phyloP scores from a whole-genome alignment of 108 stramenopile species.

The Chaetoceros tenuissimus region DNA sequence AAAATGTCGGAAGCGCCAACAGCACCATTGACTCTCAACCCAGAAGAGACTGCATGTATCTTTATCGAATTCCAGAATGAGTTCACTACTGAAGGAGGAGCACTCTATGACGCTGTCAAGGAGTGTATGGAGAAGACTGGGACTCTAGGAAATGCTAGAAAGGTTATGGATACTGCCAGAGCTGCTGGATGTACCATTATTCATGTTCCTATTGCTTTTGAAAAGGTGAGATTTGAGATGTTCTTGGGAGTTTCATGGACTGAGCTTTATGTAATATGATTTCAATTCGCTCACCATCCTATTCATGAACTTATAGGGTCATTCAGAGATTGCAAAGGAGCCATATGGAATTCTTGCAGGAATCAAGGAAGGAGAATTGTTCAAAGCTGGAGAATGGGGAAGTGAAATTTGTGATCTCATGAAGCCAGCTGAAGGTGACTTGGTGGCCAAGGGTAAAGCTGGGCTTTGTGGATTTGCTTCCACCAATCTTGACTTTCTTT shows the following conservation, averaged over 20 bases:
- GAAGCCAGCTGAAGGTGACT: slow-evolving; percentile 40
- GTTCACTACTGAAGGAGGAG: slow-evolving; percentile 66
- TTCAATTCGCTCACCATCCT: too few species aligned
- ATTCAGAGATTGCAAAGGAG: slow-evolving; percentile 33
- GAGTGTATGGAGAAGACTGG: slow-evolving; percentile 37
- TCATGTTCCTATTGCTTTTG: slow-evolving; percentile 58
- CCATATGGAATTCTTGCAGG: slow-evolving; percentile 61
- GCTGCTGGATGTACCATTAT: slow-evolving; percentile 47
- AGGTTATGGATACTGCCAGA: slow-evolving; percentile 31
- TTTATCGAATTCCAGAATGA: slow-evolving; percentile 83
- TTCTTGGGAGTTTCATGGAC: slow-evolving; percentile 1
- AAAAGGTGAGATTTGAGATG: slow-evolving; percentile 6
- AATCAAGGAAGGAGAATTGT: slow-evolving; percentile 51
- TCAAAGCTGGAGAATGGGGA: slow-evolving; percentile 48
- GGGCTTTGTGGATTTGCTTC: slow-evolving; percentile 64
- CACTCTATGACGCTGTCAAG: slow-evolving; percentile 59
- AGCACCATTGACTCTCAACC: slow-evolving; percentile 36
- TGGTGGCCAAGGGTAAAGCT: slow-evolving; percentile 59
- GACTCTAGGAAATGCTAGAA: slow-evolving; percentile 44
- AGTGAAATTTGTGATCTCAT: slow-evolving; percentile 39
- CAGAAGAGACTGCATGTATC: slow-evolving; percentile 53
- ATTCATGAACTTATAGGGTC: slow-evolving; percentile 21
- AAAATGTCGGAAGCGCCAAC: too few species aligned
- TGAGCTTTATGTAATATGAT: background rate
- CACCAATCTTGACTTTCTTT: slow-evolving; percentile 67